Percentiles rank a stretch among this genome's conserved stretches.
These are phyloP conservation scores for Pseudodiploospora longispora DNA, from an alignment of 2,329 filamentous ascomycete genomes.

Conservation along the genomic window DNA sequence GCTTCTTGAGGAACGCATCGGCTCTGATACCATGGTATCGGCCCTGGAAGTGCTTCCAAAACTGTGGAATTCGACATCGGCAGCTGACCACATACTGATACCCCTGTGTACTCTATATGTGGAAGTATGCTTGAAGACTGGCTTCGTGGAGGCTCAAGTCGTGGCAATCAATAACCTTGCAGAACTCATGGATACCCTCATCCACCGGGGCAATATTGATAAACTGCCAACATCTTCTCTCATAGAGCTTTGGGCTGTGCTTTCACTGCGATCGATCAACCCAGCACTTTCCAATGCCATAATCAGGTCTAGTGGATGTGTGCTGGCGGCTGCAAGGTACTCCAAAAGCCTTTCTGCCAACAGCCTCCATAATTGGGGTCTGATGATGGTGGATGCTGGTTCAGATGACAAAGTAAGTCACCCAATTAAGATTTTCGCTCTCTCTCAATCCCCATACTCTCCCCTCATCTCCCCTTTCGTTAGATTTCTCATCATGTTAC, in stretches of 20 bases:
- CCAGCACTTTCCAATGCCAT: constrained; percentile 43
- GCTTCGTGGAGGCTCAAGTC: constrained; percentile 37
- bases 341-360: constrained; percentile 7
- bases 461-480: background rate
- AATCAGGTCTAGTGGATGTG: constrained; percentile 37
- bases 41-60: constrained; percentile 26
- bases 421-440: background rate
- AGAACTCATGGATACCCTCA: constrained; percentile 32
- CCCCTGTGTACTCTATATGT: constrained; percentile 36
- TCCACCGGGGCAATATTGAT: constrained; percentile 18
- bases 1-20: constrained; percentile 20
- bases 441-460: background rate
- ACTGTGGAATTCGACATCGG: constrained; percentile 21
- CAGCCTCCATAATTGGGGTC: constrained; percentile 35
- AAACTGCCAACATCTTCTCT: constrained; percentile 27
- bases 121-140: constrained; percentile 28
- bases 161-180: constrained; percentile 41
- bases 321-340: constrained; percentile 29
- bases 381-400: constrained; percentile 40
- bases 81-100: constrained; percentile 17
- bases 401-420: constrained; percentile 39
- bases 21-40: constrained; percentile 27
- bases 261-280: constrained; percentile 32
- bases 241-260: constrained; percentile 31
- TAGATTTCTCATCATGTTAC: background rate